Evolutionary conservation across 2,329 filamentous ascomycete species (phyloP).

Genomic region (Penicillium brevicompactum): DNA sequence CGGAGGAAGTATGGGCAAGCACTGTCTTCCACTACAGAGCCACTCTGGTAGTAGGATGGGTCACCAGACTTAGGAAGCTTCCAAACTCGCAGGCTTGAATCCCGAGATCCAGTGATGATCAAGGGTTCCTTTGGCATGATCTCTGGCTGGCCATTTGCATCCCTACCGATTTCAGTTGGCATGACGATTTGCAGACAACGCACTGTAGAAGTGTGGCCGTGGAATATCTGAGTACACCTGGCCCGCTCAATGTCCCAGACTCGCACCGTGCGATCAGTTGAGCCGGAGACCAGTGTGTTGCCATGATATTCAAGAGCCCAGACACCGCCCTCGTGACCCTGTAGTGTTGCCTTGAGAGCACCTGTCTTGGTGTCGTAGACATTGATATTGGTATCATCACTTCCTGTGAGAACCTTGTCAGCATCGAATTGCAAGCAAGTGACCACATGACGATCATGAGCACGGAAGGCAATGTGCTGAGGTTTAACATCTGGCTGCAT

Average conservation of each 20-base stretch:
- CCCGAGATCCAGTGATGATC: constrained; percentile 95
- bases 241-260: constrained; percentile 98
- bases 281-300: constrained; percentile 92
- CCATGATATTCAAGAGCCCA: constrained; percentile 97
- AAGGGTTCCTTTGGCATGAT: constrained; percentile 93
- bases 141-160: constrained; percentile 70
- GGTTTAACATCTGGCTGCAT: constrained; percentile 81
- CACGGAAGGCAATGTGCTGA: constrained; percentile 91
- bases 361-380: constrained; percentile 98
- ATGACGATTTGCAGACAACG: constrained; percentile 93
- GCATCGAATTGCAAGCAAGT: constrained; percentile 97
- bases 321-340: constrained; percentile 94
- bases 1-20: constrained; percentile 96
- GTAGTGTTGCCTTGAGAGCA: constrained; percentile 76
- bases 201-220: constrained; percentile 96
- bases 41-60: constrained; percentile 75
- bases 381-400: constrained; percentile 96
- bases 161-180: constrained; percentile 75
- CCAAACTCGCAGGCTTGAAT: constrained; percentile 94
- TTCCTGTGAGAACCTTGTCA: constrained; percentile 96
- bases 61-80: constrained; percentile 81
- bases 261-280: constrained; percentile 95
- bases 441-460: constrained; percentile 93
- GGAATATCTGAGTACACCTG: constrained; percentile 90
- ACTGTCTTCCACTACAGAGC: constrained; percentile 68